Evolutionary conservation across 2,329 filamentous ascomycete genomes (phyloP), one percentile per base, ranked within the genome.

Genomic region (Ceratocystis albifundus): DNA sequence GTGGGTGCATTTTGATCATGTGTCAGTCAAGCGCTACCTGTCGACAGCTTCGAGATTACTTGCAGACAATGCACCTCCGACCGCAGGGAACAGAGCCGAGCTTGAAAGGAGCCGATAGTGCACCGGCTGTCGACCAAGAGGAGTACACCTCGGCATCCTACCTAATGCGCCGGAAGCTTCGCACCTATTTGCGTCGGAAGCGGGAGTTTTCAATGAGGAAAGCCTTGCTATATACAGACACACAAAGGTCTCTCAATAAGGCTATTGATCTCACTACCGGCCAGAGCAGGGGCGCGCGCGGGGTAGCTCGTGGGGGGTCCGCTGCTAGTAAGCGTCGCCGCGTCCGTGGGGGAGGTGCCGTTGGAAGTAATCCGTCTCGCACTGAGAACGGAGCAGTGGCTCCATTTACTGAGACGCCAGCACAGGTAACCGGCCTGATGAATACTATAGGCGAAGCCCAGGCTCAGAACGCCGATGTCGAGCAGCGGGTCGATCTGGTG

Each of bases 1-100:
- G 91, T 72, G 89, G 89, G n/a, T 90, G 89, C 1, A 90, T 96
- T 62, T 78, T 99, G 44, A 90, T 99, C 74, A 97, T 99, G 94
- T 97, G 93, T 73, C 87, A 88, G 30, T 93, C 96, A 71, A 85
- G 89, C 66, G 85, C 86, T 66, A 96, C 90, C 7, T 96, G 90
- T 72, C 84, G 88, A 15, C 94, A 99, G 71, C 79, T 99, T 53
- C 85, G 90, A 69, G 93, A 97, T 73, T 97, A 93, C 73, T 78
- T 99, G 22, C 88, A 96, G 74, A 91, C 85, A 5, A 96, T 96
- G 90, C 85, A 95, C 72, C 82, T 92, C 32, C 84, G 83, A 65
- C 80, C 85, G 65, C 81, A 74, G 71, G 73, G 72, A 57, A 78
- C 82, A 64, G 75, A 77, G 48, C 63, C 65, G 17, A 75, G 77